Percentiles rank a stretch among this genome's conserved stretches.
Evolutionary conservation across 352 stramenopile genomes (phyloP).

Genomic region (Phytophthora parvispora): DNA sequence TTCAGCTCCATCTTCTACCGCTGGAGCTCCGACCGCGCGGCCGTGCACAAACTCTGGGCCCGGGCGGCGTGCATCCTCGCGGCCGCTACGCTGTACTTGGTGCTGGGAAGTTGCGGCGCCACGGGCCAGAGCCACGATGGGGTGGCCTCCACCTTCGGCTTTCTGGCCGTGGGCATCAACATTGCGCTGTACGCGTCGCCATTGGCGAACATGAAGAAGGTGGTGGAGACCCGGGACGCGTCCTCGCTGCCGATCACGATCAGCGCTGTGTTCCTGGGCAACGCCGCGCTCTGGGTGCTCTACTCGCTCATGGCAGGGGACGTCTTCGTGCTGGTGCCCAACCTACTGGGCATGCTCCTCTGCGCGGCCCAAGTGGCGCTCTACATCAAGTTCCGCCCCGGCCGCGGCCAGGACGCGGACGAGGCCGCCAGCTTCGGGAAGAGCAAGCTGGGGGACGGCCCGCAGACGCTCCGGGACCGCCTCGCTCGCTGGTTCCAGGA

Average conservation of each 20-base stretch:
- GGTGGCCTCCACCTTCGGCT: slow-evolving; percentile 35
- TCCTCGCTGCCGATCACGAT: slow-evolving; percentile 41
- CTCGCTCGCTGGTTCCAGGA: slow-evolving; percentile 28
- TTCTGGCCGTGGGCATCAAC: slow-evolving; percentile 38
- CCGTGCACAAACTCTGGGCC: slow-evolving; percentile 31
- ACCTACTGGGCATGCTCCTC: slow-evolving; percentile 39
- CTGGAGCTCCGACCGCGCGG: slow-evolving; percentile 30
- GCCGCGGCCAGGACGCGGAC: neutral
- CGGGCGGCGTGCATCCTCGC: slow-evolving; percentile 17
- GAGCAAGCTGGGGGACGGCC: slow-evolving; percentile 12
- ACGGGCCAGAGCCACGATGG: slow-evolving; percentile 35
- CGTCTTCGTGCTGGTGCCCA: slow-evolving; percentile 42
- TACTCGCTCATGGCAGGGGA: slow-evolving; percentile 31
- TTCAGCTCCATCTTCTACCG: slow-evolving; percentile 44
- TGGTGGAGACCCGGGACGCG: slow-evolving; percentile 39
- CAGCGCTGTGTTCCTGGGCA: slow-evolving; percentile 34
- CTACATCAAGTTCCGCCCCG: slow-evolving; percentile 37
- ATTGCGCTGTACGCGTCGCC: slow-evolving; percentile 42
- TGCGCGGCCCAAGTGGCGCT: slow-evolving; percentile 35
- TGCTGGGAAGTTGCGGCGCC: slow-evolving; percentile 30
- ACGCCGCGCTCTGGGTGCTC: slow-evolving; percentile 37
- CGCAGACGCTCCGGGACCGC: slow-evolving; percentile 11
- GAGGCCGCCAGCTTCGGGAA: slow-evolving; percentile 23
- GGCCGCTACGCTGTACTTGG: slow-evolving; percentile 33
- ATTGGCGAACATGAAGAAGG: slow-evolving; percentile 43